Base-by-base conservation (phyloP, 2,329 filamentous ascomycete species). In the Myriosclerotinia duriaeana region DNA sequence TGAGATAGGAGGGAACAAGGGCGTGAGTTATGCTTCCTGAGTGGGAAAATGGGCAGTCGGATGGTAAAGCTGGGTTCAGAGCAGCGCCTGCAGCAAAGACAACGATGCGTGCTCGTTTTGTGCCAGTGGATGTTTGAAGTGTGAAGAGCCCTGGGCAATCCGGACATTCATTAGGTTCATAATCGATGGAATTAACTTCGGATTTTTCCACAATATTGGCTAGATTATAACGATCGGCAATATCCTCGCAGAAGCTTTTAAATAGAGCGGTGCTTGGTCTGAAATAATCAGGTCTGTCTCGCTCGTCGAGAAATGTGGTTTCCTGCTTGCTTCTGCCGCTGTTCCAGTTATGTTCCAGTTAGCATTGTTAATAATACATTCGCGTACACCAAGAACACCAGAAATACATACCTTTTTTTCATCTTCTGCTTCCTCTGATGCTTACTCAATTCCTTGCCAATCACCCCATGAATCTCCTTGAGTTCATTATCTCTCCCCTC, bases 381-480 rank as follows among this genome's bases (percentile, higher is more conserved):
- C 44, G 26, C 40, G 36, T 54, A 52, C 6, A 6, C 9, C 22
- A 15, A 8, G 50, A 22, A 56, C 17, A 34, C 52, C 26, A 3
- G 50, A 36, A 54, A 72, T 77, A 78, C 69, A 82, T 81, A 80
- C 81, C 74, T 79, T 79, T 64, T 75, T 71, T 72, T 78, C 67
- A 78, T 72, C 69, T 77, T 78, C 76, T 87, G 85, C 81, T 92
- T 92, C 80, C 88, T 89, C 67, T 85, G 84, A 76, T 94, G 89
- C 78, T 94, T 94, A 79, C 89, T 93, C 66, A 93, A 77, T 73
- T 93, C 90, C 73, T 89, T 92, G 0, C 91, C 91, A 0, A 93
- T 90, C 69, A 90, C 92, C 3, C 89, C 88, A 0, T 83, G 79
- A 58, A 94, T 88, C 77, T 93, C 89, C 56, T 84, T 80, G 11